Evolutionary conservation across 768 basidiomycete species (phyloP).

Genomic region (Antrodiella citrinella): DNA sequence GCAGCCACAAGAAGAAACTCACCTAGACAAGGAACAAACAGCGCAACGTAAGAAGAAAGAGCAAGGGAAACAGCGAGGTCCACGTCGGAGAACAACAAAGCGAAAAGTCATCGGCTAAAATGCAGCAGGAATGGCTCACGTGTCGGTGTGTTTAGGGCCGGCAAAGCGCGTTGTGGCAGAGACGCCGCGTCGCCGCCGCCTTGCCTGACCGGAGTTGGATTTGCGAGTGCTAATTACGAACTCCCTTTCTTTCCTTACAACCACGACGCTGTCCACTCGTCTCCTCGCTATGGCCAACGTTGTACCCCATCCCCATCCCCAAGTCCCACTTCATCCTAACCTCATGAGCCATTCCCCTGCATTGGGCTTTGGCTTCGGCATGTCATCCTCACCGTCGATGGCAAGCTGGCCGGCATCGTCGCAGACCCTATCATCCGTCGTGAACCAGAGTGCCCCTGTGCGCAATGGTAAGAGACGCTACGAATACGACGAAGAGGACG

Average conservation of each 20-base stretch:
- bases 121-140: conserved; percentile 20
- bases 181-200: background rate
- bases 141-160: conserved; percentile 28
- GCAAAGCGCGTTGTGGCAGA: conserved; percentile 10
- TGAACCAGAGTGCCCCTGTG: conserved; percentile 35
- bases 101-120: conserved; percentile 18
- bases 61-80: background rate
- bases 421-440: conserved; percentile 40
- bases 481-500: conserved; percentile 58
- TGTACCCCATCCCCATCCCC: conserved; percentile 41
- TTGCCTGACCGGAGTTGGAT: conserved; percentile 1
- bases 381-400: conserved; percentile 38
- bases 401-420: conserved; percentile 39
- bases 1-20: conserved; percentile 22
- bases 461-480: conserved; percentile 55
- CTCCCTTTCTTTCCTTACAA: conserved; percentile 5
- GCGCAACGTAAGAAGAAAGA: conserved; percentile 3
- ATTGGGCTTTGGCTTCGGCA: conserved; percentile 68
- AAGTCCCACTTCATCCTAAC: conserved; percentile 54
- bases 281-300: conserved; percentile 58
- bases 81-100: conserved; percentile 13
- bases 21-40: conserved; percentile 16
- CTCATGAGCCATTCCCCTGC: conserved; percentile 54
- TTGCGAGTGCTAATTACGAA: conserved; percentile 5
- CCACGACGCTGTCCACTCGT: conserved; percentile 11